Conservation (phyloP, 441 rosid genomes). For the Omphalea diandra region DNA sequence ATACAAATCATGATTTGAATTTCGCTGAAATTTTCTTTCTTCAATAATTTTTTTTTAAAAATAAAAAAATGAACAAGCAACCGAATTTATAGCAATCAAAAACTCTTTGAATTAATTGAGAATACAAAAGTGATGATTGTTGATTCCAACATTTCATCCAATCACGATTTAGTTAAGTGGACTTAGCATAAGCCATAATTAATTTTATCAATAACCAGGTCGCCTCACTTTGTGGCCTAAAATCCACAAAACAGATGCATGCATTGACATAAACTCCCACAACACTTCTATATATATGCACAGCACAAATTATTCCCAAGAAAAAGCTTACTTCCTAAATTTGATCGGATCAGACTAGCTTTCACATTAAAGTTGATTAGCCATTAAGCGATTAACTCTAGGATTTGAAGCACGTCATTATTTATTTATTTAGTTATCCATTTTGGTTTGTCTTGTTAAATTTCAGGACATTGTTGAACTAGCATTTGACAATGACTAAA, state of each 20-base stretch:
- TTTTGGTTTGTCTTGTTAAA: neutral
- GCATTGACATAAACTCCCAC: conserved; percentile 5
- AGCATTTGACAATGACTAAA: conserved; percentile 23
- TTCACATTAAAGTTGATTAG: neutral
- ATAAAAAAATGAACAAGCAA: too few species aligned
- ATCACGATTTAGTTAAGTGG: neutral
- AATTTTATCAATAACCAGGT: neutral
- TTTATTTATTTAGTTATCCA: neutral
- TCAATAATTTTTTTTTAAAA: too few species aligned
- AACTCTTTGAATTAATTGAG: too few species aligned
- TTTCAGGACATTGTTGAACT: conserved; percentile 12
- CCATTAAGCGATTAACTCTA: neutral
- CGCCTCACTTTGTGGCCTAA: neutral
- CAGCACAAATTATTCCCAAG: neutral
- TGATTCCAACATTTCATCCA: neutral
- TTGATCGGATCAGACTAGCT: neutral
- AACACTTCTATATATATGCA: too few species aligned
- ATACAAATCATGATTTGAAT: too few species aligned
- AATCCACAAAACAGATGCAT: neutral
- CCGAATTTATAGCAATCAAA: too few species aligned
- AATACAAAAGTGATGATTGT: too few species aligned
- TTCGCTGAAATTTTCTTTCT: too few species aligned
- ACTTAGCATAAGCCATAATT: neutral
- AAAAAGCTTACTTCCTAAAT: neutral
- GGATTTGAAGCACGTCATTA: neutral